Evolutionary conservation across 768 basidiomycete genomes (phyloP).

Genomic region (Lactarius hengduanensis): DNA sequence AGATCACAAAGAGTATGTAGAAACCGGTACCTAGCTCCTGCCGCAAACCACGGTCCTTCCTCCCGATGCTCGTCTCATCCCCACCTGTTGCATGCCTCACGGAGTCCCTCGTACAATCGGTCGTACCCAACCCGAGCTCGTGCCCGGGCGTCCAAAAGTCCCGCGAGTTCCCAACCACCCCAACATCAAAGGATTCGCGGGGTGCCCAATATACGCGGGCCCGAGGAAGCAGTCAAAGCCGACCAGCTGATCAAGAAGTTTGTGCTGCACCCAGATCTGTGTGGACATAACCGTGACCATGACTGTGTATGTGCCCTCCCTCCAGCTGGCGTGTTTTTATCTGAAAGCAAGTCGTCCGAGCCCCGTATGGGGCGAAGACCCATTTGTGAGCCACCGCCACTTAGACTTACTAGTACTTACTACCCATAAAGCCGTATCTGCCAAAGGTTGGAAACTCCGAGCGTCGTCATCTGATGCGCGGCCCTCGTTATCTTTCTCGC

Average conservation of each 20-base stretch:
- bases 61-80: constrained; percentile 42
- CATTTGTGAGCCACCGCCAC: constrained; percentile 74
- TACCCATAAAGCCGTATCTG: constrained; percentile 96
- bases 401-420: constrained; percentile 32
- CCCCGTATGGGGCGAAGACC: constrained; percentile 58
- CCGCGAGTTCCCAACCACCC: constrained; percentile 71
- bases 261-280: constrained; percentile 43
- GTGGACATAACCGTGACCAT: constrained; percentile 42
- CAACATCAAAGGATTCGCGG: constrained; percentile 88
- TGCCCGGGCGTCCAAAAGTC: constrained; percentile 92
- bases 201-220: constrained; percentile 59
- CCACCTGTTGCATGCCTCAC: constrained; percentile 64
- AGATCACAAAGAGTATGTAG: neutral
- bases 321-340: constrained; percentile 33
- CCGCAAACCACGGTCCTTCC: constrained; percentile 40
- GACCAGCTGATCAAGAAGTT: constrained; percentile 84
- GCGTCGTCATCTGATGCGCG: constrained; percentile 93
- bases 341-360: constrained; percentile 47
- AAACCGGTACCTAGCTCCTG: constrained; percentile 43
- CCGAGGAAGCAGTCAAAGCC: constrained; percentile 90
- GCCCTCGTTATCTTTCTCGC: constrained; percentile 73
- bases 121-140: constrained; percentile 92
- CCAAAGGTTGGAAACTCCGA: constrained; percentile 93
- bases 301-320: constrained; percentile 40
- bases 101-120: constrained; percentile 82